A percentile compares a stretch with the other conserved stretches of the same genome.
phyloP scores from a whole-genome alignment of 2,329 filamentous ascomycete genomes.

The Aureobasidium pullulans region DNA sequence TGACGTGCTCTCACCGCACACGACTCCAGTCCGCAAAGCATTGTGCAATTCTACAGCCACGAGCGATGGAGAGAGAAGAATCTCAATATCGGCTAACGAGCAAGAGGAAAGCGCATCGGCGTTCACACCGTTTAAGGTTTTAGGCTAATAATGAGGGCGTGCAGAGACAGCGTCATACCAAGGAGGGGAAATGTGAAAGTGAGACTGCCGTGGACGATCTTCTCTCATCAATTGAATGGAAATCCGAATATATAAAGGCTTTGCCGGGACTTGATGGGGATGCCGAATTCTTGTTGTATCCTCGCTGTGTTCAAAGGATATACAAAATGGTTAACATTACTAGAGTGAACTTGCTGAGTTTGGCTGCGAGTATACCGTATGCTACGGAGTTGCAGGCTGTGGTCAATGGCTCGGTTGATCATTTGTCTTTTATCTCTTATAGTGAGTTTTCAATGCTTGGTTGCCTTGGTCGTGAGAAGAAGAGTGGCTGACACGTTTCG shows the following conservation, averaged over 20 bases:
- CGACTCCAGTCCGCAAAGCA: no score
- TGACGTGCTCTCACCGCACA: no score
- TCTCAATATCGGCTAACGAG: neutral
- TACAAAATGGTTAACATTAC: constrained; percentile 28
- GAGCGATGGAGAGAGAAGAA: no score
- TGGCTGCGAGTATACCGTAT: constrained; percentile 27
- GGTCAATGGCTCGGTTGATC: neutral
- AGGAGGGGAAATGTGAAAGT: neutral
- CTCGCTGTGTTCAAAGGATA: neutral
- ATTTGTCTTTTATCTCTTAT: constrained; percentile 18
- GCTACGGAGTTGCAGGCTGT: constrained; percentile 20
- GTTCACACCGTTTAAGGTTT: neutral
- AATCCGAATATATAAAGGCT: neutral
- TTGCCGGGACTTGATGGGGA: neutral
- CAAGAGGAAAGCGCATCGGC: neutral
- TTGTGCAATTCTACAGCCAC: no score
- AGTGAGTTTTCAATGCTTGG: constrained; percentile 19
- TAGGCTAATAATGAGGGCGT: neutral
- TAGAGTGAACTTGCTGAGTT: constrained; percentile 24
- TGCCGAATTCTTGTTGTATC: neutral
- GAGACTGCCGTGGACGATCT: neutral
- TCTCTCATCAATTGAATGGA: neutral
- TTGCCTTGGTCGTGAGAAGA: neutral
- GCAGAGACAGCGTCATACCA: neutral
- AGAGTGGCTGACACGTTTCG: constrained; percentile 20